Evolutionary conservation across 2,329 filamentous ascomycete genomes (phyloP), one percentile per base, ranked within the genome.

Genomic region (Diaporthe ilicicola): DNA sequence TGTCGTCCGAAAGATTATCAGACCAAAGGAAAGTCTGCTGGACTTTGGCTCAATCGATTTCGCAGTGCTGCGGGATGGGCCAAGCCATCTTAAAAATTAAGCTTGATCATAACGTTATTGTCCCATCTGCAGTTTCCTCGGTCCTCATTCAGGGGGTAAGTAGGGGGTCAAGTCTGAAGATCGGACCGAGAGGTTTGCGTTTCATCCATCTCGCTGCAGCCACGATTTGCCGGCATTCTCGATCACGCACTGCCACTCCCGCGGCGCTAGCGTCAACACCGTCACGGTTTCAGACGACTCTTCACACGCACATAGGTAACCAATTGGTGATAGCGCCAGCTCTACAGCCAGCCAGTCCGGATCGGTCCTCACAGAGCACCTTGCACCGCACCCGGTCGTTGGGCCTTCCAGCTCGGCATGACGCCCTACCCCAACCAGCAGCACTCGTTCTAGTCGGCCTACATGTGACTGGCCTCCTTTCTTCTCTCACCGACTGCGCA

Each of bases 141-240:
- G n/a, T 4, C 42, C 19, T 48, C 29, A 13, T 50, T 29, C 24
- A 29, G 42, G 29, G 59, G 19, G 13, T 6, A 24, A 48, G 27
- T 34, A 48, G 42, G 59, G 48, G 59, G 59, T 64, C 44, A 50
- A 64, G 59, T 64, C 59, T 64, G 59, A 64, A 64, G 59, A 64
- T 64, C 59, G 59, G 59, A 64, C 59, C 59, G 59, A 64, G 59
- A 50, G 59, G 44, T 64, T 64, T 42, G 59, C 59, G 59, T 64
- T 64, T 64, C 59, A 64, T 64, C 59, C 34, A 15, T 19, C 29
- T 32, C 59, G 13, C 44, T 19, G 29, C 59, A 10, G 44, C 32
- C 59, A 64, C 44, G 24, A 37, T n/a, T 17, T 19, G 17, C 56
- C 32, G 15, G 39, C 56, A 61, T 61, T 29, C 10, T 19, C 44